Conservation (phyloP, 1,284 basidiomycete species). For the Moesziomyces sp. region DNA sequence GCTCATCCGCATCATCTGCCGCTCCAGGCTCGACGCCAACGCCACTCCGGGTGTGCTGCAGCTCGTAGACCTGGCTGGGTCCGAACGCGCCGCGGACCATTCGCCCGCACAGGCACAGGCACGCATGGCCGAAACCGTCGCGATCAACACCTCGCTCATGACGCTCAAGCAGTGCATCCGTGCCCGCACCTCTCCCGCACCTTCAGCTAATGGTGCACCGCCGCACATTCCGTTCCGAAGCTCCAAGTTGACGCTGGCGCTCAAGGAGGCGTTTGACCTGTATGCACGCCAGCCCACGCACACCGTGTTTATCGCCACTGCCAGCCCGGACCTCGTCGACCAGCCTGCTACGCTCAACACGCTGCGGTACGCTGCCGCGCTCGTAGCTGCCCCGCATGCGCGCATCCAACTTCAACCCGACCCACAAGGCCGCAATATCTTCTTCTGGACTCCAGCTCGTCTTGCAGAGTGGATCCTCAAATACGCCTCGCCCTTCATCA, state of each 20-base stretch:
- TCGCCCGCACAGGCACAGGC: conserved; percentile 1
- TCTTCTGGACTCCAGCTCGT: conserved; percentile 19
- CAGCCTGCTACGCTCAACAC: conserved; percentile 29
- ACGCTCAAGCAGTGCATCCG: conserved; percentile 35
- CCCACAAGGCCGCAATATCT: conserved; percentile 11
- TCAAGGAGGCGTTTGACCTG: conserved; percentile 41
- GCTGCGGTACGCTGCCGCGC: conserved; percentile 16
- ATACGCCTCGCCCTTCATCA: conserved; percentile 2
- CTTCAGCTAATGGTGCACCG: neutral
- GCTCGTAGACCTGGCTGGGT: conserved; percentile 28
- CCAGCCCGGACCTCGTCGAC: conserved; percentile 8
- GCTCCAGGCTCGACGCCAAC: conserved; percentile 9
- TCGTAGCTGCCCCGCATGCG: conserved; percentile 6
- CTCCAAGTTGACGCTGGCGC: conserved; percentile 31
- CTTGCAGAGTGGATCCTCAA: conserved; percentile 18
- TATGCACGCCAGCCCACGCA: conserved; percentile 28
- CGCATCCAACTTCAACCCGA: conserved; percentile 20
- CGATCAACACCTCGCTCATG: conserved; percentile 43
- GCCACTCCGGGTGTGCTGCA: conserved; percentile 27
- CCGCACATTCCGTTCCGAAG: conserved; percentile 37
- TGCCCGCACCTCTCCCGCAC: conserved; percentile 7
- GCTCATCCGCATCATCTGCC: conserved; percentile 20
- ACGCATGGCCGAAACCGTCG: conserved; percentile 26
- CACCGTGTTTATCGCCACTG: conserved; percentile 39
- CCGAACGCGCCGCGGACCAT: conserved; percentile 23